These are phyloP conservation scores for Rhexocercosporidium sp. DNA, from an alignment of 2,329 filamentous ascomycete genomes.

Conservation along the genomic window DNA sequence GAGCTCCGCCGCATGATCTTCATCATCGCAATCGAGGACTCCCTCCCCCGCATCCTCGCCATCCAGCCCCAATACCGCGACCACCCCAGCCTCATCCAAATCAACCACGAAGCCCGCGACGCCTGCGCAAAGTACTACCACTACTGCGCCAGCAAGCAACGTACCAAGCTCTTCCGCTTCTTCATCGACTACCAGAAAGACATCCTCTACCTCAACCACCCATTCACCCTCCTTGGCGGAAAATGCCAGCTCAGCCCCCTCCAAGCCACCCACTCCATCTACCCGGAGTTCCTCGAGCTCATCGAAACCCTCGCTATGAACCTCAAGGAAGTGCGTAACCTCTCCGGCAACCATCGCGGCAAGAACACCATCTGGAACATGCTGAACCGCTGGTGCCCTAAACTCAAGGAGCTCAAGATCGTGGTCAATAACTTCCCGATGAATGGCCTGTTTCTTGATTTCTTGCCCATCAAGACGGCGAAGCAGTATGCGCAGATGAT, in stretches of 20 bases:
- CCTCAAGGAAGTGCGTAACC: neutral
- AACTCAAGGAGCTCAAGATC: neutral
- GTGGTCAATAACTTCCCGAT: neutral
- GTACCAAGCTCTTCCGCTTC: slow-evolving; percentile 1
- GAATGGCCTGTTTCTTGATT: neutral
- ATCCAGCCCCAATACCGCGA: slow-evolving; percentile 9
- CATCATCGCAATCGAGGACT: slow-evolving; percentile 1
- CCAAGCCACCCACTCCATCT: neutral
- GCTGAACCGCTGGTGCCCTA: neutral
- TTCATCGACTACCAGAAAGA: slow-evolving; percentile 9
- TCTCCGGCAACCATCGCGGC: neutral
- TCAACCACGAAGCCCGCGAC: slow-evolving; percentile 1
- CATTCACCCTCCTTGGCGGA: neutral
- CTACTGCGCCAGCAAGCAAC: slow-evolving; percentile 9
- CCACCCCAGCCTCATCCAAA: slow-evolving; percentile 2
- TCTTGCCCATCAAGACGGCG: neutral
- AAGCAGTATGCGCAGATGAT: neutral
- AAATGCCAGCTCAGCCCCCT: neutral
- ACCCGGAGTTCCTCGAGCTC: neutral
- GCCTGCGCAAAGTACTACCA: slow-evolving; percentile 5
- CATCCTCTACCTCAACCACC: slow-evolving; percentile 4
- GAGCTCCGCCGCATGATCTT: slow-evolving; percentile 15
- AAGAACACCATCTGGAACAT: slow-evolving; percentile 3
- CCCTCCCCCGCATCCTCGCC: neutral
- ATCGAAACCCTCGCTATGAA: slow-evolving; percentile 2